Percentiles rank a stretch among this genome's conserved stretches.
phyloP scores from a whole-genome alignment of 495 filamentous ascomycete genomes.

The Hypoxylon rickii region DNA sequence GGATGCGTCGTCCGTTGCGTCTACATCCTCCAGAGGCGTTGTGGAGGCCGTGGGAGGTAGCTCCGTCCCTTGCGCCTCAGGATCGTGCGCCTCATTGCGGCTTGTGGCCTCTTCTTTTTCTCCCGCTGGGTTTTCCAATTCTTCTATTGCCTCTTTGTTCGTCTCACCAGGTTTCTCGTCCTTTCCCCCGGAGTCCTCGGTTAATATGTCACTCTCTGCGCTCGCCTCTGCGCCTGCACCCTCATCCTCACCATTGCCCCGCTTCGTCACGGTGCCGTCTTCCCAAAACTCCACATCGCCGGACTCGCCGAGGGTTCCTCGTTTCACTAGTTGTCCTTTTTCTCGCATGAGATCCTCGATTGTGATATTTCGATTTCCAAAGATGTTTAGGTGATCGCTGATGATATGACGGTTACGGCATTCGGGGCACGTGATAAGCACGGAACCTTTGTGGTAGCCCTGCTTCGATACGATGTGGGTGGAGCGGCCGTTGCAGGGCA shows the following conservation, averaged over 20 bases:
- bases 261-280: constrained; percentile 54
- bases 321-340: constrained; percentile 67
- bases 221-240: background rate
- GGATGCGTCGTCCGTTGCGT: too few species aligned
- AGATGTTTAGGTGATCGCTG: constrained; percentile 83
- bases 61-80: too few species aligned
- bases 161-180: too few species aligned
- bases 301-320: constrained; percentile 58
- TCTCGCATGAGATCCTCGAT: constrained; percentile 74
- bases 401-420: constrained; percentile 91
- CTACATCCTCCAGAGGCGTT: too few species aligned
- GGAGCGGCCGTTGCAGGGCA: constrained; percentile 76
- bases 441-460: constrained; percentile 86
- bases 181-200: too few species aligned
- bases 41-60: too few species aligned
- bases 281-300: constrained; percentile 74
- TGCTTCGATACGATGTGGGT: constrained; percentile 84
- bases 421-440: constrained; percentile 81
- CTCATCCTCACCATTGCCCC: too few species aligned
- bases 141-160: too few species aligned
- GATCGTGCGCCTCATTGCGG: too few species aligned
- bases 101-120: too few species aligned
- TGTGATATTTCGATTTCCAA: constrained; percentile 66
- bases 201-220: too few species aligned
- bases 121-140: too few species aligned